Evolutionary conservation across 352 stramenopile species (phyloP), one percentile per base, ranked within the genome.

Genomic region (Saprolegnia parasitica): DNA sequence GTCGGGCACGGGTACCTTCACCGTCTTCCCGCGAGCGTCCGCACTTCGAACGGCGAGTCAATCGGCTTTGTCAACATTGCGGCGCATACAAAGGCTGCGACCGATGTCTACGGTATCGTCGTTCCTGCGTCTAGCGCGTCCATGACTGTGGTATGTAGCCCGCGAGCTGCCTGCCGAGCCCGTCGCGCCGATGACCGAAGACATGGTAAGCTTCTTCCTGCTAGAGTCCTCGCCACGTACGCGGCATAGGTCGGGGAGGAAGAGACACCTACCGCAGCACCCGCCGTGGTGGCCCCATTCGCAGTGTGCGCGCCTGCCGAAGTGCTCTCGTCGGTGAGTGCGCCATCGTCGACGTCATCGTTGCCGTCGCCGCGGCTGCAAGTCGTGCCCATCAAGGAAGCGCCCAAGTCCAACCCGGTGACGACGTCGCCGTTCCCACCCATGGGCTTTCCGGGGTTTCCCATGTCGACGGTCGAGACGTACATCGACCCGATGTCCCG

Each of bases 1-100:
- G 90, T 99, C 23, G 96, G 88, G 5, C 95, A 97, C 61, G 96
- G 96, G n/a, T 98, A 97, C 65, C 77, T 99, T 26, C 96, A 99
- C 81, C 81, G 95, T 23, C 83, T 99, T 52, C 96, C 96, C 26
- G 80, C 77, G 9, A 75, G 72, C 1, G 89, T 80, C 39, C 81
- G 80, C 21, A 35, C 62, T 18, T 85, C 82, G 0, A 78, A 84
- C 40, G 87, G 87, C 42, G 79, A 77, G 26, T 95, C 87, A 0
- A 76, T 93, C 29, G 87, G 87, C 0, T 95, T 91, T 73, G 82
- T 93, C 23, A 90, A 81, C 66, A 77, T 95, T 10, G 77, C 85
- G 20, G 77, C 81, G 47, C 77, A 90, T 64, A 82, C 80, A 21
- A 85, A 73, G 46, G 87, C 87, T 21, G 87, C 87, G 1, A 95